Evolutionary conservation across 148 eudicot species (phyloP).

Genomic region (Talinum fruticosum): DNA sequence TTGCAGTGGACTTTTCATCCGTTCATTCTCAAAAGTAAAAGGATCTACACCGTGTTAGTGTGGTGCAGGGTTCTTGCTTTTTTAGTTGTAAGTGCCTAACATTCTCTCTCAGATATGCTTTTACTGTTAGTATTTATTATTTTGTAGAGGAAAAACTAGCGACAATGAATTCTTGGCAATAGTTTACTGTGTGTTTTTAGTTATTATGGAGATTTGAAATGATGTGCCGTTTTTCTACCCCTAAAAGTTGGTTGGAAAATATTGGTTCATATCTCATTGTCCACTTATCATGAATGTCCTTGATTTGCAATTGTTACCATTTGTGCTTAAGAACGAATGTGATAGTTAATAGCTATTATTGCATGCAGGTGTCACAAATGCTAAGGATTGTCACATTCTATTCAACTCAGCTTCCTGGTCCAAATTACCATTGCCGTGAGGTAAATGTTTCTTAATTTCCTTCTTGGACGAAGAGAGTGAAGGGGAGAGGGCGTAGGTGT

Average conservation of each 20-base stretch:
- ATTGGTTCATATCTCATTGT: background rate
- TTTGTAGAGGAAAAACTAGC: background rate
- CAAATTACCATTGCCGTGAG: slow-evolving; percentile 96
- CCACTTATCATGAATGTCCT: background rate
- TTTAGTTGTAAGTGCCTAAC: slow-evolving; percentile 61
- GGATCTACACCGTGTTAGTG: slow-evolving; percentile 85
- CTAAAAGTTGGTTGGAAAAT: background rate
- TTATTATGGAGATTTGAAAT: background rate
- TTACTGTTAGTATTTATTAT: slow-evolving; percentile 2
- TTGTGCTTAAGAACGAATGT: background rate
- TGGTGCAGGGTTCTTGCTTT: slow-evolving; percentile 99
- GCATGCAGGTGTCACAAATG: slow-evolving; percentile 70
- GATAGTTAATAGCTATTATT: background rate
- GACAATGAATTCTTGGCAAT: background rate
- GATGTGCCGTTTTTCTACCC: background rate
- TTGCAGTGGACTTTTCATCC: slow-evolving; percentile 99
- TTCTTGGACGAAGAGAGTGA: too few relatives aligned
- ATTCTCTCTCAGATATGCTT: background rate
- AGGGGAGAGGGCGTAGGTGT: background rate
- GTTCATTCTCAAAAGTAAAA: slow-evolving; percentile 87
- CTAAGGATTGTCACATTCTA: slow-evolving; percentile 86
- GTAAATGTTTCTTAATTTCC: slow-evolving; percentile 32
- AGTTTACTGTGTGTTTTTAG: background rate
- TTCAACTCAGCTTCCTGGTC: slow-evolving; percentile 94
- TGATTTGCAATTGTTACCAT: too few relatives aligned